Conservation (phyloP, 176 grass and related monocot genomes). For the Dactylis glomerata region DNA sequence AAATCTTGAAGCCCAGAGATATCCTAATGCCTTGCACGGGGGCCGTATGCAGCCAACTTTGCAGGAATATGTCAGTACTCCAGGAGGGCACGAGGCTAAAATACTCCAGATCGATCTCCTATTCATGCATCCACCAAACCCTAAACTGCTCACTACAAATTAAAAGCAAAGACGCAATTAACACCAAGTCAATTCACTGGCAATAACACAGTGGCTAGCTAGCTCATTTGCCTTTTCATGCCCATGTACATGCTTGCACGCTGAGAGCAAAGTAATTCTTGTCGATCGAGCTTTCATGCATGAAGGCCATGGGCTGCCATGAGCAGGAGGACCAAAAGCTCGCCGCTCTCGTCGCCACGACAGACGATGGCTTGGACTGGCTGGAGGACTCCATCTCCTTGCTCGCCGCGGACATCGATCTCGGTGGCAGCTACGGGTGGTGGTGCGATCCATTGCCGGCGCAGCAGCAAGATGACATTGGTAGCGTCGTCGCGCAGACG, state of each 20-base stretch:
- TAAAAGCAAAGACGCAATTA: conserved; percentile 24
- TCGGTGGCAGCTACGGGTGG: conserved; percentile 32
- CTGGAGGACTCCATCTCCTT: conserved; percentile 52
- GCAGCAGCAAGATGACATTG: conserved; percentile 41
- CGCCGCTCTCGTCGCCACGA: background rate
- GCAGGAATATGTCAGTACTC: conserved; percentile 42
- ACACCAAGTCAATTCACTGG: conserved; percentile 16
- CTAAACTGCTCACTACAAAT: conserved; percentile 32
- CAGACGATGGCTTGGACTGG: conserved; percentile 32
- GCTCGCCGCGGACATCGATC: conserved; percentile 36
- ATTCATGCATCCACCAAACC: conserved; percentile 7
- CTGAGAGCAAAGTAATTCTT: background rate
- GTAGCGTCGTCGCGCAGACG: conserved; percentile 48
- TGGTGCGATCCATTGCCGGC: conserved; percentile 24
- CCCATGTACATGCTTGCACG: conserved; percentile 15
- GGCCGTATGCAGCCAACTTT: conserved; percentile 27
- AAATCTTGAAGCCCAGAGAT: conserved; percentile 5
- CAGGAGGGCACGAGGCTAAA: conserved; percentile 40
- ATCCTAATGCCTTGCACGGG: conserved; percentile 16
- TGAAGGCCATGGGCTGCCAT: conserved; percentile 39
- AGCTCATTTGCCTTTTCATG: background rate
- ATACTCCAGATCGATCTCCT: conserved; percentile 27
- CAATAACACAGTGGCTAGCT: background rate
- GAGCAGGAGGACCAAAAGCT: conserved; percentile 23
- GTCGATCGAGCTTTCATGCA: conserved; percentile 19